These are phyloP conservation scores for Microstegium vimineum DNA, from an alignment of 176 grass and related monocot genomes.

Conservation along the genomic window DNA sequence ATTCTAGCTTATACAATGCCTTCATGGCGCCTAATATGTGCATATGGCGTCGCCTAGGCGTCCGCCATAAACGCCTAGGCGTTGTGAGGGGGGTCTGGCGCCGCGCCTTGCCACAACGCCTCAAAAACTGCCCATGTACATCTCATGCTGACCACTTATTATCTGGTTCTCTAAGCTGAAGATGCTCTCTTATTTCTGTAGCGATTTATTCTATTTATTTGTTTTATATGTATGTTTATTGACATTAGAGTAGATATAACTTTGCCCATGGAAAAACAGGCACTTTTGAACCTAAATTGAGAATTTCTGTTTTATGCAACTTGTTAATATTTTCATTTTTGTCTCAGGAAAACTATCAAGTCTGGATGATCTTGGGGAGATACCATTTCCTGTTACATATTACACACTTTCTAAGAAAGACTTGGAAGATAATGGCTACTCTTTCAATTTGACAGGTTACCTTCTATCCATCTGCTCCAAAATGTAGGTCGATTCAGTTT, in stretches of 20 bases:
- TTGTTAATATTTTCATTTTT: not conserved
- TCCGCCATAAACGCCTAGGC: no score
- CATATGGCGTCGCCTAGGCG: no score
- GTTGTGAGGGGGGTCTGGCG: no score
- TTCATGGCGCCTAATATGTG: no score
- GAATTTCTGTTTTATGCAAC: not conserved
- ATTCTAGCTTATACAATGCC: no score
- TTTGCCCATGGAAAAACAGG: not conserved
- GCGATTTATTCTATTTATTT: slow-evolving; percentile 23
- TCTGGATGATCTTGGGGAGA: slow-evolving; percentile 57
- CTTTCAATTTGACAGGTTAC: slow-evolving; percentile 54
- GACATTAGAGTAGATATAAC: not conserved
- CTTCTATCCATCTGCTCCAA: not conserved
- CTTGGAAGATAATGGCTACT: slow-evolving; percentile 83
- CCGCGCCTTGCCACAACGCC: no score
- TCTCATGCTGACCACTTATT: slow-evolving; percentile 3
- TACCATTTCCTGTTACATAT: slow-evolving; percentile 79
- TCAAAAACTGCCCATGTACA: no score
- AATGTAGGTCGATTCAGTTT: not conserved
- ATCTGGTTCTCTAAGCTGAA: slow-evolving; percentile 11
- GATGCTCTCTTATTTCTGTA: not conserved
- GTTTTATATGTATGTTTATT: not conserved
- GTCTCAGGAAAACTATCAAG: slow-evolving; percentile 54
- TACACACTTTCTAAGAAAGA: slow-evolving; percentile 81
- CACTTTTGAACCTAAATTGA: slow-evolving; percentile 14